phyloP scores from a whole-genome alignment of 1,284 basidiomycete species.

The Microstroma glucosiphilum region DNA sequence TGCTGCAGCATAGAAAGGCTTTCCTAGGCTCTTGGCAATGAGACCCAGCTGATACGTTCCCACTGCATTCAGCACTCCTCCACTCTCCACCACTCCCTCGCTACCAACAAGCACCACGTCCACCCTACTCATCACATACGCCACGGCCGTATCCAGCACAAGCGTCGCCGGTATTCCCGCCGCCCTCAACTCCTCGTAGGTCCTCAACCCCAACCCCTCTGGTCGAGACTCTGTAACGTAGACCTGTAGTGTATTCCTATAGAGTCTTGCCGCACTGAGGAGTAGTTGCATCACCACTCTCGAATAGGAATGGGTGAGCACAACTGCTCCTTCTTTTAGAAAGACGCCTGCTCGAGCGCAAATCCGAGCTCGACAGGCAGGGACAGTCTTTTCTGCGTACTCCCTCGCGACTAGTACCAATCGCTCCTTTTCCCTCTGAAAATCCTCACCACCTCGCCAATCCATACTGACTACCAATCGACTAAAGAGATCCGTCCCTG shows the following conservation, averaged over 20 bases:
- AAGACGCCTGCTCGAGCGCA: constrained; percentile 69
- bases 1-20: constrained; percentile 92
- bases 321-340: constrained; percentile 92
- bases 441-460: constrained; percentile 69
- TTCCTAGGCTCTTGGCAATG: constrained; percentile 85
- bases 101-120: constrained; percentile 93
- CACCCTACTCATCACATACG: constrained; percentile 90
- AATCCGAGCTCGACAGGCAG: constrained; percentile 74
- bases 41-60: constrained; percentile 95
- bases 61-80: constrained; percentile 58
- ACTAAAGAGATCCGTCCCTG: constrained; percentile 83
- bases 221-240: constrained; percentile 95
- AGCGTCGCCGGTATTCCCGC: constrained; percentile 90
- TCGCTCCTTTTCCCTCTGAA: constrained; percentile 71
- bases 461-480: constrained; percentile 77
- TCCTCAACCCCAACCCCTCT: constrained; percentile 58
- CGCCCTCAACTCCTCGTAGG: constrained; percentile 52
- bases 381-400: constrained; percentile 59
- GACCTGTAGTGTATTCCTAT: constrained; percentile 83
- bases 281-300: constrained; percentile 91
- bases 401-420: constrained; percentile 70
- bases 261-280: constrained; percentile 65
- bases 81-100: constrained; percentile 93
- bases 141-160: constrained; percentile 90
- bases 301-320: constrained; percentile 91